These are phyloP conservation scores for Pseudozyma thailandica DNA, from an alignment of 1,284 basidiomycete genomes.

Conservation along the genomic window DNA sequence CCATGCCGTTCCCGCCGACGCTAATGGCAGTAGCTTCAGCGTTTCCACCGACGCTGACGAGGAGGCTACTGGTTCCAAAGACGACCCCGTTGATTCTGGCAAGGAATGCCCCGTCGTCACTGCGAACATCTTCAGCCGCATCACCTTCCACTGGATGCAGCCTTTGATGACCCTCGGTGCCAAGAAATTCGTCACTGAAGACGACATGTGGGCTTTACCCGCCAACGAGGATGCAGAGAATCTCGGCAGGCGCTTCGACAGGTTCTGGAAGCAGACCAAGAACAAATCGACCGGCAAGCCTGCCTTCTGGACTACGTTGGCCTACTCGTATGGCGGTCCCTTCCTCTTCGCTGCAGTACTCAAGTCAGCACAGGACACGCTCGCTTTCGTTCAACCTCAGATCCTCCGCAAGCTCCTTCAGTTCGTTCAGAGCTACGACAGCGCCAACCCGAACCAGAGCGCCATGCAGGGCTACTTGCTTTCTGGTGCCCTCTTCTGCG, in stretches of 20 bases:
- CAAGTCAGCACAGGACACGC: constrained; percentile 47
- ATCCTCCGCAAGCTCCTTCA: constrained; percentile 81
- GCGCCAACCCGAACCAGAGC: constrained; percentile 24
- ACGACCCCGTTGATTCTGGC: constrained; percentile 75
- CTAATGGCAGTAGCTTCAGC: constrained; percentile 47
- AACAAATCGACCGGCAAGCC: constrained; percentile 77
- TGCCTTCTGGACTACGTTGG: constrained; percentile 75
- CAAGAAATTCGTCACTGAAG: constrained; percentile 79
- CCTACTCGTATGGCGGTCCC: constrained; percentile 72
- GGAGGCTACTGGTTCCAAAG: constrained; percentile 68
- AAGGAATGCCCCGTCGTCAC: constrained; percentile 72
- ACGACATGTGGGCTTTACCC: constrained; percentile 84
- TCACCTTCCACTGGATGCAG: constrained; percentile 80
- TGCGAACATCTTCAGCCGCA: constrained; percentile 72
- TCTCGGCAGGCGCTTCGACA: constrained; percentile 75
- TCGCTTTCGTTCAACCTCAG: constrained; percentile 84
- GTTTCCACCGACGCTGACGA: constrained; percentile 40
- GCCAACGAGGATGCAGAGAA: constrained; percentile 70
- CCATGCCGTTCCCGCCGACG: constrained; percentile 20
- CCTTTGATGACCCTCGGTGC: constrained; percentile 77
- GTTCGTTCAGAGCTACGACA: constrained; percentile 72
- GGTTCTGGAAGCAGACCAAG: constrained; percentile 77
- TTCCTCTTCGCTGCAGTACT: constrained; percentile 70
- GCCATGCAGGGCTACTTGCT: constrained; percentile 59
- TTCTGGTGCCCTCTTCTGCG: constrained; percentile 72